Conservation (phyloP, 176 grass and related monocot genomes). For the Puya raimondii region DNA sequence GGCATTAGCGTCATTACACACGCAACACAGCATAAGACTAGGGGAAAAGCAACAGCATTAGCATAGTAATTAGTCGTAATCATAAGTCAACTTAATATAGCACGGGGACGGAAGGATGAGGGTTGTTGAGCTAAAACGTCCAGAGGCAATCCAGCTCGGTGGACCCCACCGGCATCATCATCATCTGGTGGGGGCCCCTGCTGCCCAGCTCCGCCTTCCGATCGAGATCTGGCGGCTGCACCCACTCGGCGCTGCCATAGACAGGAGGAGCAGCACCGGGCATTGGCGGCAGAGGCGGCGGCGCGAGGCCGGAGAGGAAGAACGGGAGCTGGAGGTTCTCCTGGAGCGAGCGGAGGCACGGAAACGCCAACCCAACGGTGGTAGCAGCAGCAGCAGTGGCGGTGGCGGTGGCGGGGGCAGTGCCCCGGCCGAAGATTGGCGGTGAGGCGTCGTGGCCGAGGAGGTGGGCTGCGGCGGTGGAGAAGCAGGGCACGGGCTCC, state of each 20-base stretch:
- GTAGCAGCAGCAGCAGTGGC: background rate
- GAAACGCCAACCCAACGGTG: slow-evolving; percentile 14
- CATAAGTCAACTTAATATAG: background rate
- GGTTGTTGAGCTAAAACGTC: background rate
- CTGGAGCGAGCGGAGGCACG: slow-evolving; percentile 38
- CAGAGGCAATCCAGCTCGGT: slow-evolving; percentile 2
- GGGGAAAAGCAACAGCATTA: background rate
- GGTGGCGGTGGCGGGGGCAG: slow-evolving; percentile 1
- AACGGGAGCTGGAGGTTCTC: slow-evolving; percentile 43
- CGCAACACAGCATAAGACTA: background rate
- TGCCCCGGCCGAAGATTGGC: background rate
- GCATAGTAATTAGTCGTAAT: background rate
- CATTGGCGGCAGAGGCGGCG: background rate
- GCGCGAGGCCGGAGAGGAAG: slow-evolving; percentile 32
- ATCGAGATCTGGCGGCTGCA: background rate
- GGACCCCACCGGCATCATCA: background rate
- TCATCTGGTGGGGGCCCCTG: background rate
- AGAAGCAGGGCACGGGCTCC: slow-evolving; percentile 99
- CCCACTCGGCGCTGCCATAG: background rate
- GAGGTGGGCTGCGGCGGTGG: slow-evolving; percentile 43
- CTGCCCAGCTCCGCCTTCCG: background rate
- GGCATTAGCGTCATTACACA: background rate
- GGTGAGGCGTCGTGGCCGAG: slow-evolving; percentile 28
- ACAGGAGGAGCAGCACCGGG: background rate
- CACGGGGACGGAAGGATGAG: background rate